Percentiles rank a stretch among this genome's conserved stretches.
Conservation (phyloP, 257 asterid species). For the Jasminum sambac region DNA sequence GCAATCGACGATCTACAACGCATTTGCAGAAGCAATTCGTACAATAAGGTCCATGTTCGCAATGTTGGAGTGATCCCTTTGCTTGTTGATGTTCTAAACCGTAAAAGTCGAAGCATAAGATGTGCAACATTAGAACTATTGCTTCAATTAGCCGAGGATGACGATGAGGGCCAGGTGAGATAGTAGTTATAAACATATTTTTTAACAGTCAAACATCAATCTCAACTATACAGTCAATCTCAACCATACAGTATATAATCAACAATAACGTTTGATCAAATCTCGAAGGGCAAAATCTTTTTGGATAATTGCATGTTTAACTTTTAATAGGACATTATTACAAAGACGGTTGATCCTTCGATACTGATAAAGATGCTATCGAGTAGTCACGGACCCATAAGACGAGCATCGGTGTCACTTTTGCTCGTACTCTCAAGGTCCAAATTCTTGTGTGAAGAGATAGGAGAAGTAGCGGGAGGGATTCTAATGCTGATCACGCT, state of each 20-base stretch:
- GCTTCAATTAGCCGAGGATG: conserved; percentile 60
- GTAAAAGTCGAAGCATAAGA: conserved; percentile 57
- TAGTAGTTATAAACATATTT: too few relatives aligned
- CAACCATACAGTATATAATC: too few relatives aligned
- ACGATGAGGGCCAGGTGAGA: conserved; percentile 56
- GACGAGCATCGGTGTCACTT: conserved; percentile 56
- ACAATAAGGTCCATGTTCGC: conserved; percentile 59
- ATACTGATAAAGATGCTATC: conserved; percentile 58
- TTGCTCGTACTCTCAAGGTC: conserved; percentile 59
- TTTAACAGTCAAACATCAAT: too few relatives aligned
- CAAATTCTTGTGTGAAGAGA: conserved; percentile 36
- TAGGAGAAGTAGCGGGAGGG: conserved; percentile 64
- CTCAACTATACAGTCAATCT: too few relatives aligned
- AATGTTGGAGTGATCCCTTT: conserved; percentile 59
- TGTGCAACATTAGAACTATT: conserved; percentile 44
- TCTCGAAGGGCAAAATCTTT: too few relatives aligned
- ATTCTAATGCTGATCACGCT: conserved; percentile 66
- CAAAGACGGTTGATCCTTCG: conserved; percentile 45
- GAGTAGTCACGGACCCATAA: conserved; percentile 56
- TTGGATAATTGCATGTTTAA: neutral
- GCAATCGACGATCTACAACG: conserved; percentile 61
- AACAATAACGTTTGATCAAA: too few relatives aligned
- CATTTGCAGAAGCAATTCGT: conserved; percentile 46
- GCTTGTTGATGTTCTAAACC: conserved; percentile 51
- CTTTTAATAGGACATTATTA: conserved; percentile 55